Percentiles rank a stretch among this genome's conserved stretches.
These are phyloP conservation scores for Melanomma pulvis-pyrius DNA, from an alignment of 495 filamentous ascomycete genomes.

Conservation along the genomic window DNA sequence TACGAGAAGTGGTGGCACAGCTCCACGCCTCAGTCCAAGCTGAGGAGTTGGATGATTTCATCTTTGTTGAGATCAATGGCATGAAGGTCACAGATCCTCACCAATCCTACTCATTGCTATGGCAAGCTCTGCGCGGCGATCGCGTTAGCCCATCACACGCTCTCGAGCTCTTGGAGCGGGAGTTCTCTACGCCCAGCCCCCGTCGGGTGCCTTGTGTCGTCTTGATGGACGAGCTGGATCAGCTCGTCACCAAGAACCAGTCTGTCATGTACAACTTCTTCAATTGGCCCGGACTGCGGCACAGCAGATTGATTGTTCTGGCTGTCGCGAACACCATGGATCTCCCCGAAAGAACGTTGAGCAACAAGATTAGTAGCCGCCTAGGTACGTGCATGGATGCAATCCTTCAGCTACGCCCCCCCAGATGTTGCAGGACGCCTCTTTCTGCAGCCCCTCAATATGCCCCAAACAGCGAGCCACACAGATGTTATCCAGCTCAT, in stretches of 20 bases:
- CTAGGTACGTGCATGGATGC: conserved; percentile 55
- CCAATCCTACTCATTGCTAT: conserved; percentile 91
- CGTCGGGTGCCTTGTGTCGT: conserved; percentile 94
- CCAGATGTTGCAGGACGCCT: conserved; percentile 4
- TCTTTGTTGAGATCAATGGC: conserved; percentile 99
- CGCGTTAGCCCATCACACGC: conserved; percentile 91
- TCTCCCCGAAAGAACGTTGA: conserved; percentile 90
- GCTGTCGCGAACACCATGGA: conserved; percentile 99
- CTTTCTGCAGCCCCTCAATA: conserved; percentile 14
- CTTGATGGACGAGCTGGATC: conserved; percentile 98
- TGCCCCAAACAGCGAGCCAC: conserved; percentile 11
- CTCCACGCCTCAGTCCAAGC: conserved; percentile 80
- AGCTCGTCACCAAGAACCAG: conserved; percentile 95
- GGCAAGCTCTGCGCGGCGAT: conserved; percentile 94
- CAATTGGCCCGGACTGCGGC: conserved; percentile 95
- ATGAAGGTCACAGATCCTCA: conserved; percentile 99
- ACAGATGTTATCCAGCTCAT: conserved; percentile 4
- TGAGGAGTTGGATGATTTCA: conserved; percentile 97
- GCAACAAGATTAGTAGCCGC: conserved; percentile 95
- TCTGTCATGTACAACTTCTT: conserved; percentile 99
- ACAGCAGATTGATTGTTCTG: conserved; percentile 90
- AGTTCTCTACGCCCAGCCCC: conserved; percentile 88
- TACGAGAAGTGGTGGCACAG: conserved; percentile 89
- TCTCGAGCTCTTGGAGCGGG: conserved; percentile 82
- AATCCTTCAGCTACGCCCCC: conserved; percentile 25